Evolutionary conservation across 305 asterid genomes (phyloP), one percentile per base, ranked within the genome.

Genomic region (Rubia tinctorum): DNA sequence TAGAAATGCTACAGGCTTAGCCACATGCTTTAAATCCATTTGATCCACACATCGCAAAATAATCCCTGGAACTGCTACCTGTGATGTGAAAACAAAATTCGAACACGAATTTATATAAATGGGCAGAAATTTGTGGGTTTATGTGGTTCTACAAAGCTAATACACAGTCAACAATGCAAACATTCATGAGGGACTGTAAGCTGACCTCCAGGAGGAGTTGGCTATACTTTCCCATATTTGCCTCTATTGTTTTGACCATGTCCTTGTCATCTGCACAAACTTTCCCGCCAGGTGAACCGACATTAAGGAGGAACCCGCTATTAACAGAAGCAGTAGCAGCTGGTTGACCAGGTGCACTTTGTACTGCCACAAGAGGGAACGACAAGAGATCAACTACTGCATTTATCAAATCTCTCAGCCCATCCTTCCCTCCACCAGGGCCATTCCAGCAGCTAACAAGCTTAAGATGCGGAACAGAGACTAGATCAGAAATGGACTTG

Each of bases 261-360:
- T 96, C 98, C 81, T 83, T 93, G 82, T 93, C 98, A 73, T 91
- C 98, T 68, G 90, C 84, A 86, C 96, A 90, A 76, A 96, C 85
- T 79, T 85, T 89, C 65, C 96, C 97, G 74, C 97, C 98, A 66
- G 98, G 98, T 74, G 98, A 91, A 42, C 96, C 98, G 88, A 93
- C 80, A 79, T 95, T 95, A 83, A 95, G 91, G 81, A 93, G 90
- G 76, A 86, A 90, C 51, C 99, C 99, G 73, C 99, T 88, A 80
- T 80, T 93, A 40, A 95, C 99, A 73, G 99, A 95, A 84, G 98
- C 99, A 74, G 92, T 91, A 73, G 98, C 89, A 71, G 96, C 86
- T 40, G 92, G 91, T 77, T 81, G 82, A 84, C 97, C 96, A 27
- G 93, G 90, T 60, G 86, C 90, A 88, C 84, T 91, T 81, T 93